Percentiles rank a stretch among this genome's conserved stretches.
Evolutionary conservation across 2,329 filamentous ascomycete genomes (phyloP).

Genomic region (Lecanoromycetidae sp.): DNA sequence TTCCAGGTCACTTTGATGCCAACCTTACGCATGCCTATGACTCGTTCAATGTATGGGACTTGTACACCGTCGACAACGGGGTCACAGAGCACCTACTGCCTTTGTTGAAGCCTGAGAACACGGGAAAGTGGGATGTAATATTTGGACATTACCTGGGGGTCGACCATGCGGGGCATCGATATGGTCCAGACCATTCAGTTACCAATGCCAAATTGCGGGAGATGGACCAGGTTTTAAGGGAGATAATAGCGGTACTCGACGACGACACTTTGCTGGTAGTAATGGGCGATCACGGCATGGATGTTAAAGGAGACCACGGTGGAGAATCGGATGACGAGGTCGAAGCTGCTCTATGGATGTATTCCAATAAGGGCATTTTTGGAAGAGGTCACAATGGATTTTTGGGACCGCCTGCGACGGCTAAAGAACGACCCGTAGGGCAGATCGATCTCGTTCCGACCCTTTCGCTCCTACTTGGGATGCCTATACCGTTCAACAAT

Average conservation of each 20-base stretch:
- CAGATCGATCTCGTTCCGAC: slow-evolving; percentile 97
- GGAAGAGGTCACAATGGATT: slow-evolving; percentile 57
- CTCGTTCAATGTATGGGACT: slow-evolving; percentile 96
- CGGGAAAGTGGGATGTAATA: slow-evolving; percentile 77
- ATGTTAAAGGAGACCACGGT: slow-evolving; percentile 92
- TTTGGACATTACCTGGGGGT: slow-evolving; percentile 91
- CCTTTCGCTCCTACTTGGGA: slow-evolving; percentile 69
- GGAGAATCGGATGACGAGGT: slow-evolving; percentile 95
- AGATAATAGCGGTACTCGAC: slow-evolving; percentile 60
- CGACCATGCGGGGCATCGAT: slow-evolving; percentile 92
- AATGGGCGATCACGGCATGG: slow-evolving; percentile 99
- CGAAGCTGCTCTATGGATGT: slow-evolving; percentile 95
- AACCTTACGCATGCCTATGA: slow-evolving; percentile 83
- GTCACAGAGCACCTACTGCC: slow-evolving; percentile 86
- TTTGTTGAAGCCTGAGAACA: slow-evolving; percentile 53
- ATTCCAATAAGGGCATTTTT: slow-evolving; percentile 76
- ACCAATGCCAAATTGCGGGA: slow-evolving; percentile 85
- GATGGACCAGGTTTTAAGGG: slow-evolving; percentile 71
- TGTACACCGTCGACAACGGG: slow-evolving; percentile 93
- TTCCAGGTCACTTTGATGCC: slow-evolving; percentile 82
- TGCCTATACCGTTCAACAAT: slow-evolving; percentile 94
- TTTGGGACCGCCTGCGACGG: slow-evolving; percentile 50
- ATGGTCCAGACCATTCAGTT: slow-evolving; percentile 81
- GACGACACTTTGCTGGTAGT: slow-evolving; percentile 81
- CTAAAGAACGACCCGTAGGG: slow-evolving; percentile 61